Percentiles rank a stretch among this genome's conserved stretches.
These are phyloP conservation scores for Monosporozyma yasuniensis DNA, from an alignment of 805 yeast species.

Conservation along the genomic window DNA sequence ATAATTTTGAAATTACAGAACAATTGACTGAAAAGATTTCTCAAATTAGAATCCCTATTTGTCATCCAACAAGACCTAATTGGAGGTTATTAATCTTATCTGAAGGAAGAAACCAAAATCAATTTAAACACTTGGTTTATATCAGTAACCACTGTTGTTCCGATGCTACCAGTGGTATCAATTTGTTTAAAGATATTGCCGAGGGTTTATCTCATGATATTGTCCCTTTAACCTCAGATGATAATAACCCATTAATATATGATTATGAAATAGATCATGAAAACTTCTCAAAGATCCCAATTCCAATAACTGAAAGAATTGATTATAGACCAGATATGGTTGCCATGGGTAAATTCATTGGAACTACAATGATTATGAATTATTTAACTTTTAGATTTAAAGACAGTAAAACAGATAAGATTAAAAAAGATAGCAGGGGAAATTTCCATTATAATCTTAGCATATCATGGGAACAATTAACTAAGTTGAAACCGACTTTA, in stretches of 20 bases:
- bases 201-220: slow-evolving; percentile 1
- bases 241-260: slow-evolving; percentile 3
- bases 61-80: slow-evolving; percentile 13
- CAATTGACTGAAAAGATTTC: slow-evolving; percentile 11
- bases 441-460: slow-evolving; percentile 11
- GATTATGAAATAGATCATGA: slow-evolving; percentile 13
- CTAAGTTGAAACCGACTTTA: slow-evolving; percentile 7
- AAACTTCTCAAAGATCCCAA: slow-evolving; percentile 11
- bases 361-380: slow-evolving; percentile 8
- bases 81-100: slow-evolving; percentile 21
- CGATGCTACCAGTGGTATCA: slow-evolving; percentile 20
- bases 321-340: slow-evolving; percentile 12
- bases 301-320: slow-evolving; percentile 18
- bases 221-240: neutral
- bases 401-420: slow-evolving; percentile 4
- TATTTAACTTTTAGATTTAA: slow-evolving; percentile 10
- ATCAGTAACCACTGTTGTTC: slow-evolving; percentile 21
- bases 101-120: neutral
- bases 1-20: slow-evolving; percentile 9
- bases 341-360: slow-evolving; percentile 10
- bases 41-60: slow-evolving; percentile 12
- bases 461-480: slow-evolving; percentile 8
- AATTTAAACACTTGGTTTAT: slow-evolving; percentile 3
- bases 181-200: slow-evolving; percentile 18
- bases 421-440: slow-evolving; percentile 3